phyloP scores from a whole-genome alignment of 2,329 filamentous ascomycete genomes.

The Penicillium sp. region DNA sequence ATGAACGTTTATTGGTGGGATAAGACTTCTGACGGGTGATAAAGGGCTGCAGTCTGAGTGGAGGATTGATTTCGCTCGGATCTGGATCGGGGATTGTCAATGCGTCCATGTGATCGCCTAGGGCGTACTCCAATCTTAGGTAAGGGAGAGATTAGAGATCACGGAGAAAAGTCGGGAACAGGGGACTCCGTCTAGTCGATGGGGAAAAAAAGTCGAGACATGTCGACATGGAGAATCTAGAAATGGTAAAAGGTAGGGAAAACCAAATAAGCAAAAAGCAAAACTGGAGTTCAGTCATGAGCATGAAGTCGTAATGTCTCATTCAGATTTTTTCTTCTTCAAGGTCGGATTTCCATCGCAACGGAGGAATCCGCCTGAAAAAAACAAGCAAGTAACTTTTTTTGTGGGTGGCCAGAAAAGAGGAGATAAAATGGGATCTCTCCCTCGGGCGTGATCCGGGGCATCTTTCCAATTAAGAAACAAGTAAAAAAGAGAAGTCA shows the following conservation, averaged over 20 bases:
- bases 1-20: slow-evolving; percentile 8
- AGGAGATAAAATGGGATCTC: not conserved
- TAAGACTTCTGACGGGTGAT: not conserved
- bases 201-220: no score
- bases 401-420: slow-evolving; percentile 15
- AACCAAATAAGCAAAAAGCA: not conserved
- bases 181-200: not conserved
- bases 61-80: not conserved
- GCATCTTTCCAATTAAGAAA: slow-evolving; percentile 23
- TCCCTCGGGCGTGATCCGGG: slow-evolving; percentile 11
- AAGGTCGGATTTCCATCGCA: not conserved
- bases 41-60: not conserved
- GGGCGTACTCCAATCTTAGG: no score
- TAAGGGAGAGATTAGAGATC: not conserved
- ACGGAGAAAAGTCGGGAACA: not conserved
- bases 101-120: not conserved
- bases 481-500: slow-evolving; percentile 11
- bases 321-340: not conserved
- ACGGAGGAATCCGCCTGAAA: not conserved
- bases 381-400: slow-evolving; percentile 20
- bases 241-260: not conserved
- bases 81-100: not conserved
- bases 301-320: slow-evolving; percentile 2
- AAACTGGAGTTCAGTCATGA: slow-evolving; percentile 1
- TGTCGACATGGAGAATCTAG: not conserved